phyloP scores from a whole-genome alignment of 2,329 filamentous ascomycete species.

The Setomelanomma holmii region DNA sequence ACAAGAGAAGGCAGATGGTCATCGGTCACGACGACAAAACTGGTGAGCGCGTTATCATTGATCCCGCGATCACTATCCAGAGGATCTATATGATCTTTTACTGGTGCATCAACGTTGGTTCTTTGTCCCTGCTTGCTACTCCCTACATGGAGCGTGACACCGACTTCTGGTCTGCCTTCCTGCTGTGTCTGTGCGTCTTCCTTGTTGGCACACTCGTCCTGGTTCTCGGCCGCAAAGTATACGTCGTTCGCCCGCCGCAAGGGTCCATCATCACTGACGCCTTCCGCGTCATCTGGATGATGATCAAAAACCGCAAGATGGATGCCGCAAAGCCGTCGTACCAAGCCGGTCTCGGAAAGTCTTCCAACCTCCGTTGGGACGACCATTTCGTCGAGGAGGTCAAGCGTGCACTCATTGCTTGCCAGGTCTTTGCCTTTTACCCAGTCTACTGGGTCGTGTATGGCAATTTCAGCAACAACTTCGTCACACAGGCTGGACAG shows the following conservation, averaged over 20 bases:
- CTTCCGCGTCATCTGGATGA: slow-evolving; percentile 68
- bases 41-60: slow-evolving; percentile 56
- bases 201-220: slow-evolving; percentile 65
- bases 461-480: slow-evolving; percentile 53
- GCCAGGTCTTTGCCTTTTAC: slow-evolving; percentile 68
- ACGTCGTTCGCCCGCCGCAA: slow-evolving; percentile 49
- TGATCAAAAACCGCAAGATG: slow-evolving; percentile 62
- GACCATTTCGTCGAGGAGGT: slow-evolving; percentile 77
- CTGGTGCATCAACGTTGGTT: slow-evolving; percentile 74
- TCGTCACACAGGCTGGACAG: slow-evolving; percentile 54
- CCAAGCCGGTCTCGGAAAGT: slow-evolving; percentile 61
- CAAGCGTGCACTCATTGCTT: slow-evolving; percentile 70
- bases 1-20: slow-evolving; percentile 51
- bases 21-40: slow-evolving; percentile 51
- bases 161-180: slow-evolving; percentile 73
- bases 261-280: slow-evolving; percentile 48
- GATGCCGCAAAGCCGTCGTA: slow-evolving; percentile 72
- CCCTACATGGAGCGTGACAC: slow-evolving; percentile 74
- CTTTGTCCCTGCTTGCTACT: slow-evolving; percentile 71
- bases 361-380: slow-evolving; percentile 63
- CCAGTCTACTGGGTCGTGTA: slow-evolving; percentile 58
- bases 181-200: slow-evolving; percentile 71
- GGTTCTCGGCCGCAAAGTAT: slow-evolving; percentile 46
- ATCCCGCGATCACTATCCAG: slow-evolving; percentile 57
- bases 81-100: slow-evolving; percentile 71